These are phyloP conservation scores for Didymella pomorum DNA, from an alignment of 2,329 filamentous ascomycete genomes.

Conservation along the genomic window DNA sequence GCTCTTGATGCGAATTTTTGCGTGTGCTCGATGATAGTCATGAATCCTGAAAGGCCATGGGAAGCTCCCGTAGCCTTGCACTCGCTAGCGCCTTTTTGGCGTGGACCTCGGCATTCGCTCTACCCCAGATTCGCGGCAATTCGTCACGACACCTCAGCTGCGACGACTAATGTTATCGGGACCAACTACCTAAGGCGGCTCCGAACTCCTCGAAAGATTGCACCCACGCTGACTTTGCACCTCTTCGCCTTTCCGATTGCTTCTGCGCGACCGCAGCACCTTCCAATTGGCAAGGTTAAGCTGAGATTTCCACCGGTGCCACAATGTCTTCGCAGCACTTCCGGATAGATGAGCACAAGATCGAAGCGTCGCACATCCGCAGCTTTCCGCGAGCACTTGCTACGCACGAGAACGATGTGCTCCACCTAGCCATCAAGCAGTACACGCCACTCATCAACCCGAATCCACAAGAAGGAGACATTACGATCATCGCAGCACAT, in stretches of 20 bases:
- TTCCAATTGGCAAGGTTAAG: background rate
- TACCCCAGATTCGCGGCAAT: conserved; percentile 37
- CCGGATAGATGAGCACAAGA: conserved; percentile 74
- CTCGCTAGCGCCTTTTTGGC: background rate
- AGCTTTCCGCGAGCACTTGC: conserved; percentile 80
- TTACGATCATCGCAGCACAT: conserved; percentile 87
- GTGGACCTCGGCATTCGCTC: conserved; percentile 35
- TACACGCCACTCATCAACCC: conserved; percentile 80
- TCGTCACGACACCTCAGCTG: conserved; percentile 29
- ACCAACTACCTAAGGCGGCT: background rate
- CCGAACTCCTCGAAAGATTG: background rate
- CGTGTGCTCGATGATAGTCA: background rate
- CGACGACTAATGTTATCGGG: background rate
- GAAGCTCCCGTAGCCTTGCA: background rate
- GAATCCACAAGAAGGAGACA: conserved; percentile 72
- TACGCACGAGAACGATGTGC: conserved; percentile 74
- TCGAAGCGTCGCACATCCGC: conserved; percentile 75
- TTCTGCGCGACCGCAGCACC: background rate
- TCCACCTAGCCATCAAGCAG: conserved; percentile 83
- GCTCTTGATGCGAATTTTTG: background rate
- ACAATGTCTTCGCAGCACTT: conserved; percentile 59
- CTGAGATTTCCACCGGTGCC: background rate
- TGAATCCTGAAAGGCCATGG: background rate
- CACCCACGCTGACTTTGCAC: background rate
- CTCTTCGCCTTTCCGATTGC: background rate